Percentiles rank a stretch among this genome's conserved stretches.
phyloP scores from a whole-genome alignment of 495 filamentous ascomycete genomes.

The Tuber indicum region DNA sequence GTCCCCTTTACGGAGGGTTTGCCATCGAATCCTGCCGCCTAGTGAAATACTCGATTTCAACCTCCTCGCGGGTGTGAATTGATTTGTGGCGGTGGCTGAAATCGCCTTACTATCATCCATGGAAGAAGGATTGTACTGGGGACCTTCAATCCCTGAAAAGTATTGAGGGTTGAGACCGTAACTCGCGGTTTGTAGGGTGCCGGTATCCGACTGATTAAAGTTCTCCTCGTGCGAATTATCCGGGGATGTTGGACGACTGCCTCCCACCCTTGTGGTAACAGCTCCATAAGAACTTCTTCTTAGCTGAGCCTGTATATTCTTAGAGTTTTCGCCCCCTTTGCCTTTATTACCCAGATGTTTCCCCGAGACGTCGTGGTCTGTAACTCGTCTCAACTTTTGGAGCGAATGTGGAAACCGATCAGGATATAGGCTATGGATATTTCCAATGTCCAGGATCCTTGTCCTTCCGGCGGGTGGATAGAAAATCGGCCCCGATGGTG shows the following conservation, averaged over 20 bases:
- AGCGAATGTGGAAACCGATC: background rate
- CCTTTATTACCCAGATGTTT: background rate
- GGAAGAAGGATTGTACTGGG: background rate
- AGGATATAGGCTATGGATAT: background rate
- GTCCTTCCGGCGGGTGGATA: background rate
- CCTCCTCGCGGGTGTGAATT: background rate
- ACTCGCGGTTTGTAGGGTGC: background rate
- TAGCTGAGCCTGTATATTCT: background rate
- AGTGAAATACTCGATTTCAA: background rate
- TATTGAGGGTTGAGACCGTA: background rate
- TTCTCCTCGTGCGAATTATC: background rate
- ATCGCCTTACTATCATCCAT: background rate
- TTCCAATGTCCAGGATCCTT: background rate
- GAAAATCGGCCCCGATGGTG: background rate
- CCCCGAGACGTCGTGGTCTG: background rate
- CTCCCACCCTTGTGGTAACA: background rate
- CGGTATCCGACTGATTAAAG: background rate
- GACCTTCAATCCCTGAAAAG: background rate
- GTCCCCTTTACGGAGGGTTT: background rate
- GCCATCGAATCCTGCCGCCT: background rate
- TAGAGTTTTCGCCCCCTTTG: background rate
- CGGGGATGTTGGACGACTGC: background rate
- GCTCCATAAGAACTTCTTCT: background rate
- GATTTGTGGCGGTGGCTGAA: background rate
- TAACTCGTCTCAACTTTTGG: background rate